Conservation (phyloP, 2,329 filamentous ascomycete species). For the Monosporascus cannonballus region DNA sequence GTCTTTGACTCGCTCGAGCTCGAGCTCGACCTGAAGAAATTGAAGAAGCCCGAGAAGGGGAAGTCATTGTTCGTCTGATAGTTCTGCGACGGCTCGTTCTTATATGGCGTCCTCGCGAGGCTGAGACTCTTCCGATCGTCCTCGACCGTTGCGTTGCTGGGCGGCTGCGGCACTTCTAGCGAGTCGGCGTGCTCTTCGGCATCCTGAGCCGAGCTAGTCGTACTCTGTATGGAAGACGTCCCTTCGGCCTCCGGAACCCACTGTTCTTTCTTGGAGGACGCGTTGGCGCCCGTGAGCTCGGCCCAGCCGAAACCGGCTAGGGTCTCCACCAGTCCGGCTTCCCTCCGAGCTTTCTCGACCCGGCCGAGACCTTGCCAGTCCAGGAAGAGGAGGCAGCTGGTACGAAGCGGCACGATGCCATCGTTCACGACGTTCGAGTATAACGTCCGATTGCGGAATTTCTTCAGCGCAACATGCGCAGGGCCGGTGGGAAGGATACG, state of each 20-base stretch:
- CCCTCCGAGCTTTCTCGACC: constrained; percentile 88
- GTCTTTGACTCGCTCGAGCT: constrained; percentile 46
- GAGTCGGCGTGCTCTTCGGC: constrained; percentile 27
- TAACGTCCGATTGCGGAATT: constrained; percentile 84
- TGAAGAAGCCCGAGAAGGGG: constrained; percentile 60
- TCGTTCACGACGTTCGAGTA: constrained; percentile 98
- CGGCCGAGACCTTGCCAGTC: constrained; percentile 93
- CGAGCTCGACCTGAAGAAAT: constrained; percentile 62
- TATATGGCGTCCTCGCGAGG: constrained; percentile 30
- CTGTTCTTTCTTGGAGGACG: constrained; percentile 34
- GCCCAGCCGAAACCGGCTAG: constrained; percentile 93
- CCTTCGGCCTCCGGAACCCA: constrained; percentile 16
- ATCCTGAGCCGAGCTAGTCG: constrained; percentile 2
- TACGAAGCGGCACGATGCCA: constrained; percentile 89
- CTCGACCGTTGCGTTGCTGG: constrained; percentile 57
- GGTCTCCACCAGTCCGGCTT: constrained; percentile 87
- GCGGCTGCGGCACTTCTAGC: constrained; percentile 64
- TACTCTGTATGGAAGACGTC: constrained; percentile 25
- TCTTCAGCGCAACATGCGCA: constrained; percentile 77
- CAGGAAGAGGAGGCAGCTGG: constrained; percentile 91
- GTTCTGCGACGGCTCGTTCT: constrained; percentile 16
- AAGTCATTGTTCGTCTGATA: constrained; percentile 35
- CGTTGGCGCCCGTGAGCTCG: constrained; percentile 73
- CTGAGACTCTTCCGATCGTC: constrained; percentile 58
- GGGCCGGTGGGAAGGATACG: constrained; percentile 87